Evolutionary conservation across 1,139 yeast species (phyloP).

Genomic region (Blastobotrys petasosporus): DNA sequence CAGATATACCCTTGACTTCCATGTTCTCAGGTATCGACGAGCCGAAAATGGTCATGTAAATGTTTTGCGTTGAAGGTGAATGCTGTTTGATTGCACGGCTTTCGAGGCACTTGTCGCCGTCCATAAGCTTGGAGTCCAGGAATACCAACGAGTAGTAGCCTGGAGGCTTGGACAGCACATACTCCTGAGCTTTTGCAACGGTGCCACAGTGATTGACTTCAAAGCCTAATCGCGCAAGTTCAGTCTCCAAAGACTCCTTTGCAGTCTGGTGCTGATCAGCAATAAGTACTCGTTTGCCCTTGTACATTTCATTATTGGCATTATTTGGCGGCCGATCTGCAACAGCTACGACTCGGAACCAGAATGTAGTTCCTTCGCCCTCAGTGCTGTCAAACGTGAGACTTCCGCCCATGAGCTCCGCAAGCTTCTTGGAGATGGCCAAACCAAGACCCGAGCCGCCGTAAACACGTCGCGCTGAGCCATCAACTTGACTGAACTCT

Average conservation of each 20-base stretch:
- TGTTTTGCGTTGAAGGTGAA: conserved; percentile 22
- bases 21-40: conserved; percentile 24
- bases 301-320: conserved; percentile 23
- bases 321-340: conserved; percentile 27
- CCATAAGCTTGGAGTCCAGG: conserved; percentile 24
- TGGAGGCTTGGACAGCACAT: conserved; percentile 15
- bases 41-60: conserved; percentile 28
- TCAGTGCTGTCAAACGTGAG: conserved; percentile 48
- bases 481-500: conserved; percentile 58
- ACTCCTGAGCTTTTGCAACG: conserved; percentile 16
- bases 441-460: conserved; percentile 61
- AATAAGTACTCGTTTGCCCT: conserved; percentile 34
- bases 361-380: conserved; percentile 49
- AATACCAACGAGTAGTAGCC: conserved; percentile 24
- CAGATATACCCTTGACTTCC: conserved; percentile 25
- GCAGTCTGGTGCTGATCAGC: conserved; percentile 36
- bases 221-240: conserved; percentile 34
- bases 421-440: conserved; percentile 52
- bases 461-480: conserved; percentile 49
- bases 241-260: conserved; percentile 36
- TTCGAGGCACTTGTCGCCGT: conserved; percentile 18
- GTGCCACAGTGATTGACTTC: conserved; percentile 29
- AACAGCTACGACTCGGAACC: conserved; percentile 37
- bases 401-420: conserved; percentile 55
- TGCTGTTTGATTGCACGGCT: conserved; percentile 17